Evolutionary conservation across 2,329 filamentous ascomycete species (phyloP), one percentile per base, ranked within the genome.

Genomic region (Neopestalotiopsis rosae): DNA sequence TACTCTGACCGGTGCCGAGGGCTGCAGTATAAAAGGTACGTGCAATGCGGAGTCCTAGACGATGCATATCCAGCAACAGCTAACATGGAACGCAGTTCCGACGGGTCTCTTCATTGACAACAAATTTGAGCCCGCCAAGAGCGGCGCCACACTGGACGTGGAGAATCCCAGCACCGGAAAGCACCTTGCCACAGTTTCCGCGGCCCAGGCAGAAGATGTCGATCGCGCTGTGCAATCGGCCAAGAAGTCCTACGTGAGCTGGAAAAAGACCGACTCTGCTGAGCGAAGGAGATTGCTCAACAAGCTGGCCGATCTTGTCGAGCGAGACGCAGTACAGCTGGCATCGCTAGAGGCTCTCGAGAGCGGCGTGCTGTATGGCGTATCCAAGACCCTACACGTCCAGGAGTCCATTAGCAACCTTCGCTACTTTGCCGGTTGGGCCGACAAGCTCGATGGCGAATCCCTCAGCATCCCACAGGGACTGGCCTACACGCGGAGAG

Each of bases 391-490:
- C 2, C 34, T 62, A 1, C 87, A 89, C 71, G 75, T 89, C 34
- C 85, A 87, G 72, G 88, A 88, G 68, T 84, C 83, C 1, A 75
- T 80, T 0, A 78, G 80, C 0, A 87, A 88, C 71, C 79, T 82
- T 0, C 84, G 83, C 79, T 89, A 86, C 86, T 88, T 88, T 69
- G 80, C 84, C 0, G 80, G 81, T 6, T 83, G 84, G 68, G 82
- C 83, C 3, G 81, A 82, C 64, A 73, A 74, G 14, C 20, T 66
- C 1, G 38, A 66, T 3, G 64, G 64, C 2, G 20, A 45, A 4
- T 32, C 64, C 5, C 17, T 58, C 45, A 67, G 38, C 57, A 40
- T 57, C 40, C 40, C 65, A 1, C 59, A 42, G 32, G 59, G 59
- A 9, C 34, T 62, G 30, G 58, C 58, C 24, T 49, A 57, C 30